These are phyloP conservation scores for Paecilomyces sp. DNA, from an alignment of 2,329 filamentous ascomycete species.

Conservation along the genomic window DNA sequence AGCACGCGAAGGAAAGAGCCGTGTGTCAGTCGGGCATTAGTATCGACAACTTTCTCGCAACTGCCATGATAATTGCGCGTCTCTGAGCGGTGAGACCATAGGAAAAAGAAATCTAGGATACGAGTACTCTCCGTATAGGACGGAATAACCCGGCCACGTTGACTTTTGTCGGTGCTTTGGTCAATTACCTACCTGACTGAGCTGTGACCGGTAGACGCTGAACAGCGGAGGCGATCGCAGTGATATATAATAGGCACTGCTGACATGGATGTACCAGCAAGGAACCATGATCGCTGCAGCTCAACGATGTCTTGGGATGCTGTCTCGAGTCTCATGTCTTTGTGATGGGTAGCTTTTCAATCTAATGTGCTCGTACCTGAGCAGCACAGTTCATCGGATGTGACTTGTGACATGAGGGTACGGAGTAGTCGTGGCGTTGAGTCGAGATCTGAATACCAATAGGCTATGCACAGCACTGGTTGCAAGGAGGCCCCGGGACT, in stretches of 20 bases:
- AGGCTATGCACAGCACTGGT: background rate
- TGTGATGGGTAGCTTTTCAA: background rate
- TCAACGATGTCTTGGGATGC: background rate
- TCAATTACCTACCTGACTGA: background rate
- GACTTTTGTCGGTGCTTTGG: background rate
- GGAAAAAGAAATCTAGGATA: background rate
- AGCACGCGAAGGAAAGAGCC: background rate
- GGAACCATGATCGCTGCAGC: background rate
- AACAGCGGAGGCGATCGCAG: background rate
- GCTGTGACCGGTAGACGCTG: background rate
- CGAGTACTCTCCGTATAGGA: background rate
- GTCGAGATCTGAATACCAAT: background rate
- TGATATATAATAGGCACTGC: background rate
- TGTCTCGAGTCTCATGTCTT: background rate
- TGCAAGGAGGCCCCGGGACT: background rate
- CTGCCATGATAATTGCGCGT: background rate
- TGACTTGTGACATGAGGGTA: background rate
- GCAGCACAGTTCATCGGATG: background rate
- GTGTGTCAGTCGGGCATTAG: background rate
- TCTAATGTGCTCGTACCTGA: background rate
- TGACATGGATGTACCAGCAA: background rate
- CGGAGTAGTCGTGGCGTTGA: background rate
- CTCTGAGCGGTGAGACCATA: background rate
- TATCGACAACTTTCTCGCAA: background rate
- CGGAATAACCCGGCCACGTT: background rate